These are phyloP conservation scores for Neonectria hederae DNA, from an alignment of 2,329 filamentous ascomycete genomes.

Conservation along the genomic window DNA sequence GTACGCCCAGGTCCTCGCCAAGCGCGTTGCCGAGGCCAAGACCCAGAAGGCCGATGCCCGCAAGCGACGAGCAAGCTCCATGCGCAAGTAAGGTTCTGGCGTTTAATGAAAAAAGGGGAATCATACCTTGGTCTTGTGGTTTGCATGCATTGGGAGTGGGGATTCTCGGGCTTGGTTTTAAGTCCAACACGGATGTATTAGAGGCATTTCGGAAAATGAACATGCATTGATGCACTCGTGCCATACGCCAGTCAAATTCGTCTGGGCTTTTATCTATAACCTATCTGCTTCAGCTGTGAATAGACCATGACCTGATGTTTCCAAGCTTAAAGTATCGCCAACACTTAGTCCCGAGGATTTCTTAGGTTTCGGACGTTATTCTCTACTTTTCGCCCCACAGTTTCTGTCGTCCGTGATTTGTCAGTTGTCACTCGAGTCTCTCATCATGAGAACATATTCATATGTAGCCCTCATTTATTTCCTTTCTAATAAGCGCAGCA, in stretches of 20 bases:
- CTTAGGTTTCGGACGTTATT: neutral
- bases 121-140: slow-evolving; percentile 51
- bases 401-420: neutral
- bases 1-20: slow-evolving; percentile 94
- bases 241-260: slow-evolving; percentile 27
- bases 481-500: slow-evolving; percentile 21
- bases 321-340: neutral
- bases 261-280: slow-evolving; percentile 4
- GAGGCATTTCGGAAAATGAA: slow-evolving; percentile 50
- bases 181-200: slow-evolving; percentile 51
- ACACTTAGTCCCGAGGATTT: too few species aligned
- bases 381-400: neutral
- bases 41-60: slow-evolving; percentile 90
- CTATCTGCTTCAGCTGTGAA: slow-evolving; percentile 5
- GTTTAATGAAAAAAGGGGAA: slow-evolving; percentile 48
- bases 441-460: neutral
- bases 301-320: neutral
- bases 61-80: slow-evolving; percentile 97
- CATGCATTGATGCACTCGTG: slow-evolving; percentile 45
- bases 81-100: slow-evolving; percentile 78
- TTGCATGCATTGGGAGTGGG: slow-evolving; percentile 55
- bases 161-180: slow-evolving; percentile 46
- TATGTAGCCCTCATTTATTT: slow-evolving; percentile 15
- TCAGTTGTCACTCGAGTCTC: neutral
- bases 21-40: slow-evolving; percentile 97